Conservation (phyloP, 2,329 filamentous ascomycete genomes). For the Fusarium tupiense region DNA sequence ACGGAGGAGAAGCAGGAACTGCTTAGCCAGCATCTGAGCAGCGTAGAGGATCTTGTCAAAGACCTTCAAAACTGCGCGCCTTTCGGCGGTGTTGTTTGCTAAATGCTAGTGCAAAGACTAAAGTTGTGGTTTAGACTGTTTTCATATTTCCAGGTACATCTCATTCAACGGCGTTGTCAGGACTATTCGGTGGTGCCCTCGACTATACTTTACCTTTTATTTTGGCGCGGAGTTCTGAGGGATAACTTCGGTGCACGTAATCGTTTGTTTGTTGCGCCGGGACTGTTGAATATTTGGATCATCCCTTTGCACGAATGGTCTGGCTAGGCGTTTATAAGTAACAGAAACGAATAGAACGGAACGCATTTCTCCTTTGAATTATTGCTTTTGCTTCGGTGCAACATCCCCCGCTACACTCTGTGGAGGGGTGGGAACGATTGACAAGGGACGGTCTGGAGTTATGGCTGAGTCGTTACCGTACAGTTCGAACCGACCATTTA, state of each 20-base stretch:
- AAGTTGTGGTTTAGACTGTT: not conserved
- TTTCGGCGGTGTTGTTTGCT: conserved; percentile 71
- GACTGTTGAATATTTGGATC: conserved; percentile 37
- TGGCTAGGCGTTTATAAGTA: conserved; percentile 44
- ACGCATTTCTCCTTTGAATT: conserved; percentile 13
- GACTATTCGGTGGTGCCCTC: conserved; percentile 26
- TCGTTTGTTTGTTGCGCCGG: conserved; percentile 28
- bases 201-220: not conserved
- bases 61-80: conserved; percentile 83
- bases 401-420: conserved; percentile 30
- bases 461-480: conserved; percentile 50
- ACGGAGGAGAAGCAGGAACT: conserved; percentile 86
- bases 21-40: conserved; percentile 80
- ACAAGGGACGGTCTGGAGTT: conserved; percentile 28
- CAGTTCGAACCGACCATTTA: conserved; percentile 55
- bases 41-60: conserved; percentile 84
- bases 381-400: conserved; percentile 8
- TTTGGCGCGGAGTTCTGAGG: conserved; percentile 41
- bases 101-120: not conserved
- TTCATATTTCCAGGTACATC: not conserved
- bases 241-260: conserved; percentile 32
- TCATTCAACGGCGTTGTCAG: conserved; percentile 27
- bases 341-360: conserved; percentile 33
- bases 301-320: conserved; percentile 36
- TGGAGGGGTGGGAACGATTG: conserved; percentile 40